Evolutionary conservation across 2,329 filamentous ascomycete genomes (phyloP), one percentile per base, ranked within the genome.

Genomic region (Cercospora citrullina): DNA sequence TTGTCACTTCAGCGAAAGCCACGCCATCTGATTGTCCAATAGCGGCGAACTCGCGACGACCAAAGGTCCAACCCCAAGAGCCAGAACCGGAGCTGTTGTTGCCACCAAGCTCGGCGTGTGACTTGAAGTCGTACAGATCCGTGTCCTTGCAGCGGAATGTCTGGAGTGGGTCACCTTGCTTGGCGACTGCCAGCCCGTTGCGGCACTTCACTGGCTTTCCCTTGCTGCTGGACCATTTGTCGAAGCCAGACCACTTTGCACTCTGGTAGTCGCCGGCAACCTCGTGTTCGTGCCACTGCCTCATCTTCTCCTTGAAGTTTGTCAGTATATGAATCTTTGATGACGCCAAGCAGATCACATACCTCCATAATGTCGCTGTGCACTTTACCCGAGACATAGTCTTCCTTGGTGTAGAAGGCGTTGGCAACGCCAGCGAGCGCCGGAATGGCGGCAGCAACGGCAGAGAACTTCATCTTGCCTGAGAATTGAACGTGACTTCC

Each of bases 21-120:
- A 84, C 81, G 10, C 85, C 85, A 70, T 87, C 85, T 36, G 81
- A 81, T 71, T 87, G 85, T 0, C 83, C 85, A 67, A 87, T 84
- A 65, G 84, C 84, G 55, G 84, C 80, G 64, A 87, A 86, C 69
- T 87, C 85, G 23, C 85, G 84, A 28, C 84, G 84, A 53, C 82
- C 80, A 76, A 16, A 84, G 82, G 0, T 83, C 85, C 85, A 85
- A 86, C 5, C 85, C 85, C 85, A 87, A 0, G 83, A 85, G 2
- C 79, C 81, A 16, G 80, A 81, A 7, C 81, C 81, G 59, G 81
- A 79, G 33, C 80, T 81, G 21, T 72, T 76, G 26, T 72, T 76
- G 70, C 83, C 85, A 5, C 86, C 86, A 1, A 88, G 81, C 30
- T 82, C 81, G 3, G 82, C 80, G 72, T 88, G 86, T 45, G 81